Evolutionary conservation across 371 early-diverging fungal species (phyloP).

Genomic region (Mortierella sp.): DNA sequence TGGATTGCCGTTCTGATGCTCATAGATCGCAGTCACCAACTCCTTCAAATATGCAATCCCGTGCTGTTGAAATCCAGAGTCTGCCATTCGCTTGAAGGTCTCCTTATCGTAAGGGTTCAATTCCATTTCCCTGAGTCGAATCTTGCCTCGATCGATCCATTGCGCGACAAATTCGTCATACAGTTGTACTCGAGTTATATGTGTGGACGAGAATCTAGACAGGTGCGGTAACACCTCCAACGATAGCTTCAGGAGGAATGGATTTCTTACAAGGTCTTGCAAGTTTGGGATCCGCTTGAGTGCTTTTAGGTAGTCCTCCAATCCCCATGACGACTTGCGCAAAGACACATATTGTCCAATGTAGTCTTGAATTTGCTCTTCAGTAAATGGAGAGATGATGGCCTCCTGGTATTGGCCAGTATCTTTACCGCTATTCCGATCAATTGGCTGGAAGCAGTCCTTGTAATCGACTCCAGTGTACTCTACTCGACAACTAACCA

Average conservation of each 20-base stretch:
- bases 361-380: neutral
- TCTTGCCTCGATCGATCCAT: neutral
- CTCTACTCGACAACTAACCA: no score
- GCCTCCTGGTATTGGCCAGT: neutral
- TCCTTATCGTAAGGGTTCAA: no score
- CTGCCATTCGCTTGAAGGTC: no score
- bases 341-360: neutral
- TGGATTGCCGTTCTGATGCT: no score
- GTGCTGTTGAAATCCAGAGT: no score
- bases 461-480: no score
- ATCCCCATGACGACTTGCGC: neutral
- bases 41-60: no score
- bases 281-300: neutral
- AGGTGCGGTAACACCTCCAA: neutral
- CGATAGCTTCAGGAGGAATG: neutral
- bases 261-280: neutral
- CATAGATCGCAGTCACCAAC: no score
- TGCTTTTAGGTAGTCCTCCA: neutral
- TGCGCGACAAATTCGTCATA: slow-evolving; percentile 2
- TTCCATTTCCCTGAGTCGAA: no score
- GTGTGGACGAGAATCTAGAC: no score
- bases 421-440: neutral
- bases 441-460: no score
- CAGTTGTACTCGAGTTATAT: neutral
- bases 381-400: neutral